A percentile compares a stretch with the other conserved stretches of the same genome.
These are phyloP conservation scores for Lepidium africanum DNA, from an alignment of 345 rosid genomes.

Conservation along the genomic window DNA sequence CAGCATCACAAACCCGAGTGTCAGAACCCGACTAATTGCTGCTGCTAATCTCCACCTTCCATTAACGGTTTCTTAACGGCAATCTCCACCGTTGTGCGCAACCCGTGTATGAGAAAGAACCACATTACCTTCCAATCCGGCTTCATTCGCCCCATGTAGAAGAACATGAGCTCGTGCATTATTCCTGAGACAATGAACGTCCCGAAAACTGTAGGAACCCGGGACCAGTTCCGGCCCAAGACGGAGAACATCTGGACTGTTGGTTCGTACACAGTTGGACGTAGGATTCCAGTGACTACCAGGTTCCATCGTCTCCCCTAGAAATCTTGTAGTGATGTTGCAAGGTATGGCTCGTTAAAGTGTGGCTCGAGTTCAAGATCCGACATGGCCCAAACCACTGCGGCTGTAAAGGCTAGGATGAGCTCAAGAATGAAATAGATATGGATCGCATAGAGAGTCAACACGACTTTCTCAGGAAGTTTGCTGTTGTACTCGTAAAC, in stretches of 20 bases:
- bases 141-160: slow-evolving; percentile 36
- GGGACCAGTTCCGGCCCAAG: slow-evolving; percentile 36
- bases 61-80: slow-evolving; percentile 27
- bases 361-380: slow-evolving; percentile 43
- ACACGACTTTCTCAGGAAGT: slow-evolving; percentile 29
- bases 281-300: slow-evolving; percentile 45
- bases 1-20: slow-evolving; percentile 32
- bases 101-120: slow-evolving; percentile 54
- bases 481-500: slow-evolving; percentile 19
- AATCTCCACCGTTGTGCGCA: slow-evolving; percentile 30
- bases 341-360: slow-evolving; percentile 48
- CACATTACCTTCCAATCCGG: slow-evolving; percentile 45
- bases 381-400: slow-evolving; percentile 27
- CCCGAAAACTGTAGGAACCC: slow-evolving; percentile 27
- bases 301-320: slow-evolving; percentile 81
- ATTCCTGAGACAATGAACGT: slow-evolving; percentile 45
- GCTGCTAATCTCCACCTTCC: slow-evolving; percentile 21
- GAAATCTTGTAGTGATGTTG: slow-evolving; percentile 69
- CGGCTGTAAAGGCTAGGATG: slow-evolving; percentile 29
- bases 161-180: slow-evolving; percentile 67
- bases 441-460: slow-evolving; percentile 34
- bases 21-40: slow-evolving; percentile 25
- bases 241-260: neutral
- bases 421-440: slow-evolving; percentile 40
- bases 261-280: slow-evolving; percentile 55